phyloP scores from a whole-genome alignment of 108 stramenopile genomes.

The Nannochloropsis salina region DNA sequence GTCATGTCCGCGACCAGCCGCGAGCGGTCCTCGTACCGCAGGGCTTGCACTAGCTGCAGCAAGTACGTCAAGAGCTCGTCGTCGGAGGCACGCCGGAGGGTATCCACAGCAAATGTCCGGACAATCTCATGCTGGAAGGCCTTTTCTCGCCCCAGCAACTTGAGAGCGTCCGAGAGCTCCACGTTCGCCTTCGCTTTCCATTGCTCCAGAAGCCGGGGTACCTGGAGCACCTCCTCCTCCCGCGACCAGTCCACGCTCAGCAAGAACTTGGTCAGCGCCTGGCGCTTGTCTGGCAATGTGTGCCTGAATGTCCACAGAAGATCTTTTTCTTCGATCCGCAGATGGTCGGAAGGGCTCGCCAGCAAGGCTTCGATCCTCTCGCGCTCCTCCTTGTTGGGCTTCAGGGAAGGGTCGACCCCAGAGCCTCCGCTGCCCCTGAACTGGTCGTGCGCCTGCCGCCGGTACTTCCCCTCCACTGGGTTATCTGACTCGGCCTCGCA shows the following conservation, averaged over 20 bases:
- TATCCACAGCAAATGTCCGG: conserved; percentile 88
- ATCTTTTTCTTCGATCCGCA: conserved; percentile 80
- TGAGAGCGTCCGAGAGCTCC: conserved; percentile 91
- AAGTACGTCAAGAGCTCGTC: conserved; percentile 87
- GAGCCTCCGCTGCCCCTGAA: conserved; percentile 63
- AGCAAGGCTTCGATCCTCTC: conserved; percentile 71
- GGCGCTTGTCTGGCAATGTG: conserved; percentile 80
- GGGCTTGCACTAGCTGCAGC: conserved; percentile 93
- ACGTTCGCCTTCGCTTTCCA: conserved; percentile 88
- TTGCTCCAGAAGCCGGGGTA: conserved; percentile 80
- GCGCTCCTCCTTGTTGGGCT: conserved; percentile 79
- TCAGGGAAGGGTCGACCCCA: conserved; percentile 83
- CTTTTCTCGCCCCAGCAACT: conserved; percentile 83
- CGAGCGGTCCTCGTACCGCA: conserved; percentile 77
- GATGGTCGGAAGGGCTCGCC: conserved; percentile 70
- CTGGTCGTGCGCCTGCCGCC: conserved; percentile 79
- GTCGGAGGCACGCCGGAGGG: conserved; percentile 75
- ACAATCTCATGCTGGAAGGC: conserved; percentile 76
- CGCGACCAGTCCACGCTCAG: conserved; percentile 91
- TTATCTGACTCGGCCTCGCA: conserved; percentile 51
- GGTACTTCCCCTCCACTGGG: conserved; percentile 84
- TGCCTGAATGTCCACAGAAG: conserved; percentile 92
- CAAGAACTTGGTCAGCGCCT: conserved; percentile 87
- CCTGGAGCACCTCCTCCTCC: conserved; percentile 85
- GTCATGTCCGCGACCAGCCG: conserved; percentile 17